Evolutionary conservation across 768 basidiomycete species (phyloP), one percentile per base, ranked within the genome.

Genomic region (Suillus spraguei): DNA sequence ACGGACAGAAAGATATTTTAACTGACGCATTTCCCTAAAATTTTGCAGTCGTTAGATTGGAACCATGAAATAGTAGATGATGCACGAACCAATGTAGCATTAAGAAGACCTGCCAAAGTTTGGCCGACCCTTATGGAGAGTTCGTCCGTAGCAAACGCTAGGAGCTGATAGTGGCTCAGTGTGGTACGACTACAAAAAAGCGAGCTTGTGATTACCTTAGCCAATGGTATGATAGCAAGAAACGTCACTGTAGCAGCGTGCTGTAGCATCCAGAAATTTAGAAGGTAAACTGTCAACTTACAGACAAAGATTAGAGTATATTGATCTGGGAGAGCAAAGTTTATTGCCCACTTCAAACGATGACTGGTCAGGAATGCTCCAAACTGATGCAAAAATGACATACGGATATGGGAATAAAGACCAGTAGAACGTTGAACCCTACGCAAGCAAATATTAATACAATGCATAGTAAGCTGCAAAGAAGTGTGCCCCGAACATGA

Each of bases 101-200:
- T 95, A 61, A 95, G 72, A 3, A 95, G 82, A 44, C 93, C 93
- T 4, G 92, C 92, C 13, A 94, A 77, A 2, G 92, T 92, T 73
- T 92, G 89, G 2, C 93, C 94, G 2, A 94, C 87, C 36, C 92
- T 86, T 61, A 93, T 70, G 4, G 94, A 91, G 20, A 95, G 67
- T 66, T 95, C 91, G 64, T 95, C 94, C 0, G 94, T 95, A 1
- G 92, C 92, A 70, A 94, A 94, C 1, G 88, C 89, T 2, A 95
- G 81, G 5, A 94, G 76, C 89, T 92, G 62, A 2, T 38, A 32
- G 17, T 39, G 24, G 28, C 3, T 58, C 17, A 54, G 44, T 56
- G 24, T 20, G 10, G 36, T 69, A 32, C 17, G 28, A 20, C 16
- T 20, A 39, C 55, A 11, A 20, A 38, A 32, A 53, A 59, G 24